These are phyloP conservation scores for Allium cepa DNA, from an alignment of 106 monocot genomes.

Conservation along the genomic window DNA sequence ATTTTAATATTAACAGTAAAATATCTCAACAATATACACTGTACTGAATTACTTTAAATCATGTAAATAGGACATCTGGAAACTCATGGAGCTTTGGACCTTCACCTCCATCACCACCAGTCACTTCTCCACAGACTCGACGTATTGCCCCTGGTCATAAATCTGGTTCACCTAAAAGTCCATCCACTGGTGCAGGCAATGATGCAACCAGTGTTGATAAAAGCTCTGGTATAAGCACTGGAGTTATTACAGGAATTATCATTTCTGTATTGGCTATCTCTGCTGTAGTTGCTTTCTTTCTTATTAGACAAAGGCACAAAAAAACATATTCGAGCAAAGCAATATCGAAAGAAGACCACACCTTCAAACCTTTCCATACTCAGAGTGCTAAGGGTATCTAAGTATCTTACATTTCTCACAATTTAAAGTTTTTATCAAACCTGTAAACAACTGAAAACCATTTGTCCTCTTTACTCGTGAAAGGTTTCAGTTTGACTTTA, in stretches of 20 bases:
- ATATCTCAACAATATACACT: background rate
- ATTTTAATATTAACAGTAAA: constrained; percentile 28
- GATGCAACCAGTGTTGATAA: constrained; percentile 19
- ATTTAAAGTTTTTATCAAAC: background rate
- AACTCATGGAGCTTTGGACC: constrained; percentile 71
- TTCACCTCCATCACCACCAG: constrained; percentile 39
- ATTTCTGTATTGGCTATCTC: constrained; percentile 50
- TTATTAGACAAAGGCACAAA: constrained; percentile 31
- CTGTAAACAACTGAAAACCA: too few species aligned
- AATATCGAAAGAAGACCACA: constrained; percentile 26
- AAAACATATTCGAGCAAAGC: constrained; percentile 18
- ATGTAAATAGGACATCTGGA: constrained; percentile 45
- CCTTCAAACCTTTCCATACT: constrained; percentile 25
- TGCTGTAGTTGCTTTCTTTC: constrained; percentile 51
- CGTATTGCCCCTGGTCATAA: constrained; percentile 37
- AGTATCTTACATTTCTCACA: background rate
- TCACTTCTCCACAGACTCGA: constrained; percentile 19
- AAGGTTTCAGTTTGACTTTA: background rate
- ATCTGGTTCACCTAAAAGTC: constrained; percentile 13
- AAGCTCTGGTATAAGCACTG: constrained; percentile 53
- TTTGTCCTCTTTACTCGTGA: background rate
- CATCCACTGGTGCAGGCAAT: constrained; percentile 9
- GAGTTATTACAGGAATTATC: constrained; percentile 66
- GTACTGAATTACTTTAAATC: background rate
- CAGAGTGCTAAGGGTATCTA: constrained; percentile 43